Conservation (phyloP, 805 yeast genomes). For the Sugiyamaella floridensis region DNA sequence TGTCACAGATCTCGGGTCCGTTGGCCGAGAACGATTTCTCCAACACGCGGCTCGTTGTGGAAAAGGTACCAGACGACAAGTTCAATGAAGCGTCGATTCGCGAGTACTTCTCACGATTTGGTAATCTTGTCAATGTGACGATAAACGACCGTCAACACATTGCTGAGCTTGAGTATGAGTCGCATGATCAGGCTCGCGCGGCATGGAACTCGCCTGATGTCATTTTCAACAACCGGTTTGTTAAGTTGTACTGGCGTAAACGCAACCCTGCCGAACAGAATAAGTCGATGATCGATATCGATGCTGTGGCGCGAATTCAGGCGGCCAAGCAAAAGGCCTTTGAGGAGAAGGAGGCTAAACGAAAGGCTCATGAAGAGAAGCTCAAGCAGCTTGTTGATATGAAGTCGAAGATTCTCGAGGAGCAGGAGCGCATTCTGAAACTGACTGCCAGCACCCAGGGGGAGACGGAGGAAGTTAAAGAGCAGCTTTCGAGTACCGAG, state of each 20-base stretch:
- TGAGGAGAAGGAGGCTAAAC: conserved; percentile 34
- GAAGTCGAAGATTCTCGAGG: conserved; percentile 28
- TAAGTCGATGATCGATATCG: conserved; percentile 32
- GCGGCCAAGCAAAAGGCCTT: conserved; percentile 36
- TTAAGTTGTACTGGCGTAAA: conserved; percentile 40
- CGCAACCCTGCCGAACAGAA: neutral
- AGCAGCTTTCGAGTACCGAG: conserved; percentile 21
- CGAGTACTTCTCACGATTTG: conserved; percentile 38
- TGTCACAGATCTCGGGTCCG: conserved; percentile 12
- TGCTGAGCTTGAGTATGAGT: conserved; percentile 37
- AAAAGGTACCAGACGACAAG: conserved; percentile 39
- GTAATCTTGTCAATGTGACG: conserved; percentile 29
- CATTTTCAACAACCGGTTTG: conserved; percentile 43
- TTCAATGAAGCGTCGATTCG: conserved; percentile 31
- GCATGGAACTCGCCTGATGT: conserved; percentile 42
- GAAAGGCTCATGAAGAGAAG: conserved; percentile 30
- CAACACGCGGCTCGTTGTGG: conserved; percentile 34
- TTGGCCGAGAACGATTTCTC: conserved; percentile 25
- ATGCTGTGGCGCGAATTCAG: conserved; percentile 34
- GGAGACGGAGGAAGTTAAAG: conserved; percentile 14
- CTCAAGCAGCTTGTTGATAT: conserved; percentile 29
- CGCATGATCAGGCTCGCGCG: conserved; percentile 34
- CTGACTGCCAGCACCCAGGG: conserved; percentile 21
- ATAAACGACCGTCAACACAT: conserved; percentile 25
- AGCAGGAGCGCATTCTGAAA: conserved; percentile 33